Conservation (phyloP, 495 filamentous ascomycete species). For the Thermochaetoides thermophila region DNA sequence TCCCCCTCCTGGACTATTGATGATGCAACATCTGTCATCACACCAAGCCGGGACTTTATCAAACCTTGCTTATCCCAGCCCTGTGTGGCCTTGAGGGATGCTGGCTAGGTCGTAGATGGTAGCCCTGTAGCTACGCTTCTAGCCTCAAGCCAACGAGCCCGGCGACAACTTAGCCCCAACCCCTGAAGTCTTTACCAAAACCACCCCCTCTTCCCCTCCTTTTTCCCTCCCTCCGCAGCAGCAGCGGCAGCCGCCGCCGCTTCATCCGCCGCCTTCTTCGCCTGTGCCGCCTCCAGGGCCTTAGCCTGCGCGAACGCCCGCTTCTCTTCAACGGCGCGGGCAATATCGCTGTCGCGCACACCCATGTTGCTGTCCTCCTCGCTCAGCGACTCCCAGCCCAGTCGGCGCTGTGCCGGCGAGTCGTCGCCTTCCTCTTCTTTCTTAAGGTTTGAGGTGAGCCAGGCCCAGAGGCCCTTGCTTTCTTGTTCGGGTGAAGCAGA, state of each 20-base stretch:
- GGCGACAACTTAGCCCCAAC: not conserved
- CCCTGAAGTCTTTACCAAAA: not conserved
- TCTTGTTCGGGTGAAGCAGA: slow-evolving; percentile 16
- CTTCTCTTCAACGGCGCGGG: slow-evolving; percentile 23
- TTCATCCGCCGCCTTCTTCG: slow-evolving; percentile 20
- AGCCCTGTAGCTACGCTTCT: too few species aligned
- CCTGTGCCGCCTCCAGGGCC: slow-evolving; percentile 32
- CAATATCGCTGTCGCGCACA: slow-evolving; percentile 23
- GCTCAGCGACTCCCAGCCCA: slow-evolving; percentile 22
- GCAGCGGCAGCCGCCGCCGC: not conserved
- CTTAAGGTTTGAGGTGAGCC: slow-evolving; percentile 36
- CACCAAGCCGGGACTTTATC: too few species aligned
- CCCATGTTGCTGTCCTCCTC: slow-evolving; percentile 24
- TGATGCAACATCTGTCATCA: too few species aligned
- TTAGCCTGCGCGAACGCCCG: slow-evolving; percentile 16
- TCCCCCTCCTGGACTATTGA: too few species aligned
- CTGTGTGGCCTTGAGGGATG: too few species aligned
- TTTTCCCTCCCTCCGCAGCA: not conserved
- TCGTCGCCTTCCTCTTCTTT: slow-evolving; percentile 43
- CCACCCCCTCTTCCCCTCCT: slow-evolving; percentile 3
- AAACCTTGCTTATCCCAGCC: too few species aligned
- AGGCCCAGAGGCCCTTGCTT: slow-evolving; percentile 13
- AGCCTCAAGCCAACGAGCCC: too few species aligned
- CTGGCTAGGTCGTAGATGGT: too few species aligned
- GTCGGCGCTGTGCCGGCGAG: slow-evolving; percentile 9